phyloP scores from a whole-genome alignment of 2,329 filamentous ascomycete species.

The Colletotrichum brevisporum region DNA sequence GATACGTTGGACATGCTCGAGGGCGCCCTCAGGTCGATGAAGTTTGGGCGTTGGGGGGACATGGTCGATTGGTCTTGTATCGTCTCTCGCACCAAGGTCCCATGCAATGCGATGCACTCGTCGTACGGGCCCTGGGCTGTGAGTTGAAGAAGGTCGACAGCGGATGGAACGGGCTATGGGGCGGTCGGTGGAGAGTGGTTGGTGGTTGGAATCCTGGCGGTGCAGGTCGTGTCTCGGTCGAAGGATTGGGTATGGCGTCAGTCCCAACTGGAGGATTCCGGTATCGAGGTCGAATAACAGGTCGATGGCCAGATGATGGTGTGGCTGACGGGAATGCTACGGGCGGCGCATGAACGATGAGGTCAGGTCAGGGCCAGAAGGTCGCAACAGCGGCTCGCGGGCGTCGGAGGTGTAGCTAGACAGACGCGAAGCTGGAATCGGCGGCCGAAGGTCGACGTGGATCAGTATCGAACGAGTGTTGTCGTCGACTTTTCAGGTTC shows the following conservation, averaged over 20 bases:
- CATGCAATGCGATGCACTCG: conserved; percentile 28
- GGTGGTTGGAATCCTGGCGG: conserved; percentile 39
- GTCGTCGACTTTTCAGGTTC: conserved; percentile 25
- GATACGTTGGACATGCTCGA: conserved; percentile 61
- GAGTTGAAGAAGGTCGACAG: conserved; percentile 15
- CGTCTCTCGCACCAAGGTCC: conserved; percentile 20
- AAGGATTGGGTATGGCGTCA: conserved; percentile 44
- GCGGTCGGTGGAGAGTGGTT: conserved; percentile 29
- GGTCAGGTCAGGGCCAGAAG: conserved; percentile 41
- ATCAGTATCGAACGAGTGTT: conserved; percentile 27
- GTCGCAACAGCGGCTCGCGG: conserved; percentile 12
- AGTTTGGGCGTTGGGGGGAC: conserved; percentile 71
- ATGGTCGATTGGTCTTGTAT: conserved; percentile 40
- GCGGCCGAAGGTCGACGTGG: background rate
- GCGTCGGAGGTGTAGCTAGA: background rate
- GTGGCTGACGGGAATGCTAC: conserved; percentile 38
- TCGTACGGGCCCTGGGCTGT: conserved; percentile 2
- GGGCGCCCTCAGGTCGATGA: conserved; percentile 71
- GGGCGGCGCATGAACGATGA: conserved; percentile 41
- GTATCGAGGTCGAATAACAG: conserved; percentile 30
- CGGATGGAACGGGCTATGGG: conserved; percentile 10
- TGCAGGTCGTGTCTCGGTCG: conserved; percentile 42
- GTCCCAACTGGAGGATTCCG: conserved; percentile 32
- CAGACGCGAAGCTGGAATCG: background rate
- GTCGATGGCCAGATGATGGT: conserved; percentile 28